Evolutionary conservation across 495 filamentous ascomycete genomes (phyloP), one percentile per base, ranked within the genome.

Genomic region (Annulohypoxylon maeteangense): DNA sequence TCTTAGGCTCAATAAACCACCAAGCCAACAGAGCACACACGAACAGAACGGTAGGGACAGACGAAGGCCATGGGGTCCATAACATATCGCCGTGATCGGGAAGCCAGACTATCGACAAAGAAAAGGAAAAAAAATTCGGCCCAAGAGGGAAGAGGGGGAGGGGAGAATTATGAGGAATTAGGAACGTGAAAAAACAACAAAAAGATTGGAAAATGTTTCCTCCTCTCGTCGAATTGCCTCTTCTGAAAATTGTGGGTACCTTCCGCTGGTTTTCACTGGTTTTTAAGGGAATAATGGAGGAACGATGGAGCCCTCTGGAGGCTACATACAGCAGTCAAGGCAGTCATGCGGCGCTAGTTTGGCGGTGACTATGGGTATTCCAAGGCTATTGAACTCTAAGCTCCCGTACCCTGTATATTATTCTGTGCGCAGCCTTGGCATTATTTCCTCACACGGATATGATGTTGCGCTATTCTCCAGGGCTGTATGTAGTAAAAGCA

Each of bases 31-130:
- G 77, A 71, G 85, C 81, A 73, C 82, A 79, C 67, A 85, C 59
- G 76, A 87, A 78, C 64, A 87, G 79, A 69, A 87, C 67, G 57
- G 81, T 82, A 72, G 81, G 81, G 66, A 82, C 79, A 76, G 80
- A 81, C 77, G 80, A 79, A 62, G 82, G 77, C 81, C 79, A 81
- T 79, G 79, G 80, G 78, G 78, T 80, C 81, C 82, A 85, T 84
- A 80, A 83, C 81, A 81, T 84, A 79, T 77, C 81, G 82, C 74
- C 81, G 72, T 72, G 78, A 69, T 80, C 73, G 68, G 54, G 67
- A 56, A 67, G 70, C 70, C 70, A 68, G 57, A 67, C 50, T 72
- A 45, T 61, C 42, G 44, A 72, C 70, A 72, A 72, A 72, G 70
- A 62, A 65, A 71, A 62, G 40, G 29, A 36, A 25, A 55, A 61